Percentiles rank a stretch among this genome's conserved stretches.
Evolutionary conservation across 129 eudicot genomes (phyloP).

Genomic region (Dittrichia graveolens): DNA sequence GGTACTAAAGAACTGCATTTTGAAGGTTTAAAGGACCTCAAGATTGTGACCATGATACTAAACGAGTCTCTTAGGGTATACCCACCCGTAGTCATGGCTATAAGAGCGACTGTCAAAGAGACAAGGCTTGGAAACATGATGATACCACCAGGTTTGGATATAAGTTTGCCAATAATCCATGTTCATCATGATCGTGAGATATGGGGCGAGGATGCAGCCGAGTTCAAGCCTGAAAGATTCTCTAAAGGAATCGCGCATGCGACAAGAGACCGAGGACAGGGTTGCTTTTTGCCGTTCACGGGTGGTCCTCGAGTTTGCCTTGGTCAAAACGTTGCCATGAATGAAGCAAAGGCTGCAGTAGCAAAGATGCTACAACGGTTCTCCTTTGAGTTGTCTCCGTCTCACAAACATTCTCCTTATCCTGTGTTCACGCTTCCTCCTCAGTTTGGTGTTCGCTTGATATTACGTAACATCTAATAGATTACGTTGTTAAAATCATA

Average conservation of each 20-base stretch:
- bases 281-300: constrained; percentile 49
- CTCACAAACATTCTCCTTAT: constrained; percentile 54
- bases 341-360: constrained; percentile 52
- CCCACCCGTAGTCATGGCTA: constrained; percentile 16
- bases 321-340: constrained; percentile 56
- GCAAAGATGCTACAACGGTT: constrained; percentile 49
- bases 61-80: constrained; percentile 29
- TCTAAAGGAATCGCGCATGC: constrained; percentile 52
- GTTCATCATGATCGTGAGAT: neutral
- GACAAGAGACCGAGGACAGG: constrained; percentile 33
- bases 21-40: constrained; percentile 26
- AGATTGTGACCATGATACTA: constrained; percentile 22
- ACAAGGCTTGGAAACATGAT: constrained; percentile 13
- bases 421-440: constrained; percentile 45
- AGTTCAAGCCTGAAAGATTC: constrained; percentile 51
- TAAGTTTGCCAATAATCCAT: neutral
- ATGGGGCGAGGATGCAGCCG: constrained; percentile 2
- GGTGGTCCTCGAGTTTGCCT: constrained; percentile 69
- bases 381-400: constrained; percentile 53
- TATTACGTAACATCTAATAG: neutral
- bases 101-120: constrained; percentile 2
- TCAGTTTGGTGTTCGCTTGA: constrained; percentile 28
- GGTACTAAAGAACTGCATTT: constrained; percentile 1
- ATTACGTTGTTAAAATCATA: neutral
- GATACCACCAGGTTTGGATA: neutral